Conservation (phyloP, 768 basidiomycete species). For the Lentinula boryana region DNA sequence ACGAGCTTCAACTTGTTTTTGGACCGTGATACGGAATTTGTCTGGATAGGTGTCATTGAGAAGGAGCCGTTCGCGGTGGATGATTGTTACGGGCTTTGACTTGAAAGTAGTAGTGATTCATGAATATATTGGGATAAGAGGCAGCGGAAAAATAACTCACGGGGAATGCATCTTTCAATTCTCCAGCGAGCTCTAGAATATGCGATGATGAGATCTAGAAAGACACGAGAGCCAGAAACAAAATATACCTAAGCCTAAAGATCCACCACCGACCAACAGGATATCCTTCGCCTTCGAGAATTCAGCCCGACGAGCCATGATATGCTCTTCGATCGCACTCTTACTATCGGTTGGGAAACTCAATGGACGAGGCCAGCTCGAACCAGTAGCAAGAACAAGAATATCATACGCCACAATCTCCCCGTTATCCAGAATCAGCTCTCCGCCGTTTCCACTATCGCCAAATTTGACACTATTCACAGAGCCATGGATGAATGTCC, state of each 20-base stretch:
- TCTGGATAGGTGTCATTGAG: slow-evolving; percentile 38
- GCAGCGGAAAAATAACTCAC: not conserved
- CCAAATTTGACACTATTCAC: slow-evolving; percentile 25
- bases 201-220: not conserved
- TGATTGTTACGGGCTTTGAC: slow-evolving; percentile 33
- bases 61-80: slow-evolving; percentile 35
- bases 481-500: slow-evolving; percentile 34
- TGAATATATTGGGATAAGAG: not conserved
- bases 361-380: slow-evolving; percentile 45
- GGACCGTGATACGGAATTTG: slow-evolving; percentile 34
- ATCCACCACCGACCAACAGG: slow-evolving; percentile 51
- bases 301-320: slow-evolving; percentile 24
- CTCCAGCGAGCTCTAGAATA: slow-evolving; percentile 19
- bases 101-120: not conserved
- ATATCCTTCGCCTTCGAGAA: slow-evolving; percentile 35
- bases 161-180: slow-evolving; percentile 15
- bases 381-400: slow-evolving; percentile 58
- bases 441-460: slow-evolving; percentile 21
- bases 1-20: slow-evolving; percentile 23
- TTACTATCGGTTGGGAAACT: slow-evolving; percentile 31
- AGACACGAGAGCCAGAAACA: not conserved
- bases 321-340: slow-evolving; percentile 10
- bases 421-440: slow-evolving; percentile 44
- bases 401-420: slow-evolving; percentile 46
- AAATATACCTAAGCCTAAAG: slow-evolving; percentile 41